A percentile compares a stretch with the other conserved stretches of the same genome.
Evolutionary conservation across 208 protist species (phyloP).

Genomic region (Crithidia expoeki): DNA sequence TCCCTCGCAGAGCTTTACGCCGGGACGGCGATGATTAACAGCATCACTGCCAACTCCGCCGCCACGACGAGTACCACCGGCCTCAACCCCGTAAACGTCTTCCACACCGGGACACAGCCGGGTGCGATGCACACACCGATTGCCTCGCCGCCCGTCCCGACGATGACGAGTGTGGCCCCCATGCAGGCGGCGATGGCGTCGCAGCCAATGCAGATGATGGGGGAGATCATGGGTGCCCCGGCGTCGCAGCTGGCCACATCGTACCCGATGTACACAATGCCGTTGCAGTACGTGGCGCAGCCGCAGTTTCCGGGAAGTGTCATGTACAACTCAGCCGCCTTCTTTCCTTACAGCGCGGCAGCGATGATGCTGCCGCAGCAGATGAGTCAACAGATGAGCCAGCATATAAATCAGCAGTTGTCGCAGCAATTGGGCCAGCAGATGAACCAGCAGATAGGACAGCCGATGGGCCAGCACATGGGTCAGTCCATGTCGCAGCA

Average conservation of each 20-base stretch:
- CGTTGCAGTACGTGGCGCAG: slow-evolving; percentile 36
- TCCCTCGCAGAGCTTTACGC: slow-evolving; percentile 29
- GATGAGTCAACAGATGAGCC: slow-evolving; percentile 11
- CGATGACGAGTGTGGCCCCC: slow-evolving; percentile 1
- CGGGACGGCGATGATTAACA: slow-evolving; percentile 9
- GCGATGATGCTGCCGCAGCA: slow-evolving; percentile 34
- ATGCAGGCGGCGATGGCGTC: slow-evolving; percentile 7
- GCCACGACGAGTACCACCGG: neutral
- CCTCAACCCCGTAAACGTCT: slow-evolving; percentile 5
- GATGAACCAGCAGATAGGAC: too few species aligned
- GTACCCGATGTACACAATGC: slow-evolving; percentile 35
- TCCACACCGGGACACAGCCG: slow-evolving; percentile 5
- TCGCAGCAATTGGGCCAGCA: too few species aligned
- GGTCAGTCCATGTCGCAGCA: neutral
- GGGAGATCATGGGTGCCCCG: slow-evolving; percentile 3
- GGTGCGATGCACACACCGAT: slow-evolving; percentile 8
- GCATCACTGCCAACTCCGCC: neutral
- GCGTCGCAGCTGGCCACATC: slow-evolving; percentile 10
- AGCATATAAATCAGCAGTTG: too few species aligned
- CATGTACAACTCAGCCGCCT: slow-evolving; percentile 26
- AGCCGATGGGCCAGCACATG: too few species aligned
- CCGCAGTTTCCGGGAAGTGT: slow-evolving; percentile 22
- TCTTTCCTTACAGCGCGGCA: slow-evolving; percentile 31
- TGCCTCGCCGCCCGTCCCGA: slow-evolving; percentile 10
- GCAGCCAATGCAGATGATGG: slow-evolving; percentile 24